Conservation (phyloP, 768 basidiomycete species). For the Mycena rosella region DNA sequence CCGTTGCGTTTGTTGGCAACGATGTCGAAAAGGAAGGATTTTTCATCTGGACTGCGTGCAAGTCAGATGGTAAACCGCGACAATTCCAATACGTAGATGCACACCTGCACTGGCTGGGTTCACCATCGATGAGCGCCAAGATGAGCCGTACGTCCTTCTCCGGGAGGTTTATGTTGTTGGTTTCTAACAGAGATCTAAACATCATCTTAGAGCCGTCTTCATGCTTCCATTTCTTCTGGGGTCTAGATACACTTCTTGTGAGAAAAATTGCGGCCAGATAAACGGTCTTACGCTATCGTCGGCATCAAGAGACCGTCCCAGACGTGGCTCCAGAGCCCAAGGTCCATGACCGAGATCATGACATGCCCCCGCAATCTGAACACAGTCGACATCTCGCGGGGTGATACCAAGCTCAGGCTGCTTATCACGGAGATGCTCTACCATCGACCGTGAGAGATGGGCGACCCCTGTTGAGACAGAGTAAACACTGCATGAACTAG, state of each 20-base stretch:
- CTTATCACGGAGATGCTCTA: constrained; percentile 62
- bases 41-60: constrained; percentile 59
- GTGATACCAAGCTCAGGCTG: constrained; percentile 78
- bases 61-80: background rate
- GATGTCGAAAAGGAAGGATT: constrained; percentile 85
- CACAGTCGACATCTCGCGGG: constrained; percentile 79
- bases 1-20: constrained; percentile 87
- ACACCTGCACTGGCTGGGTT: constrained; percentile 63
- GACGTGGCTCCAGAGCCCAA: no score
- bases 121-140: no score
- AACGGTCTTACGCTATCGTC: constrained; percentile 63
- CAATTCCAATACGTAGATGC: background rate
- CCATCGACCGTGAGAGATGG: constrained; percentile 75
- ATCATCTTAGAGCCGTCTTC: constrained; percentile 87
- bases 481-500: no score
- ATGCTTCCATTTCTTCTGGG: constrained; percentile 72
- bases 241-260: constrained; percentile 47
- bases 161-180: no score
- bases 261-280: background rate
- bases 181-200: constrained; percentile 85
- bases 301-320: constrained; percentile 81
- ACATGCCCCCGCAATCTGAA: constrained; percentile 86
- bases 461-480: no score
- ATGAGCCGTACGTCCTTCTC: no score
- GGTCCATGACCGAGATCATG: constrained; percentile 91